Percentiles rank a stretch among this genome's conserved stretches.
These are phyloP conservation scores for Phytopythium litorale DNA, from an alignment of 352 stramenopile genomes.

Conservation along the genomic window DNA sequence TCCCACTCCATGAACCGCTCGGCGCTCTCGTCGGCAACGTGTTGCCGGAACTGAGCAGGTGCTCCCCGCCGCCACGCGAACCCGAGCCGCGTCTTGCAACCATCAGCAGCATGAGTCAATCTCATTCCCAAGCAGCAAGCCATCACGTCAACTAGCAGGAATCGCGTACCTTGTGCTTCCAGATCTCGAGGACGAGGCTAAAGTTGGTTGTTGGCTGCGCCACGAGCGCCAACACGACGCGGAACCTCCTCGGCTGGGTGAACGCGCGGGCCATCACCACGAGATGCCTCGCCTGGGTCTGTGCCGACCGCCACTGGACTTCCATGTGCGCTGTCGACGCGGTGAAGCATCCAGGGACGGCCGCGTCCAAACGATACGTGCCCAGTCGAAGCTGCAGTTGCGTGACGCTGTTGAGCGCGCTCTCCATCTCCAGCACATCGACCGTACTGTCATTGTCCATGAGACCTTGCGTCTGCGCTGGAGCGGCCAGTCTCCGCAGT, in stretches of 20 bases:
- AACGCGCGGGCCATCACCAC: slow-evolving; percentile 37
- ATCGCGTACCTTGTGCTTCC: slow-evolving; percentile 26
- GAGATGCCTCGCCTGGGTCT: slow-evolving; percentile 20
- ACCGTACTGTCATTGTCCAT: background rate
- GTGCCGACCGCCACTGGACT: slow-evolving; percentile 31
- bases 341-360: slow-evolving; percentile 18
- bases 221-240: slow-evolving; percentile 50
- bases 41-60: slow-evolving; percentile 4
- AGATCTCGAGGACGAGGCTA: slow-evolving; percentile 41
- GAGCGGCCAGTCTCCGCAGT: background rate
- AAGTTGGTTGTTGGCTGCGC: slow-evolving; percentile 23
- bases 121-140: background rate
- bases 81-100: slow-evolving; percentile 7
- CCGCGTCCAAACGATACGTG: slow-evolving; percentile 30
- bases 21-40: slow-evolving; percentile 27
- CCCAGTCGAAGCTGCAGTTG: slow-evolving; percentile 44
- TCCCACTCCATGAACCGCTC: slow-evolving; percentile 26
- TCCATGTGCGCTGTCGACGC: slow-evolving; percentile 18
- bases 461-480: background rate
- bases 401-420: slow-evolving; percentile 17
- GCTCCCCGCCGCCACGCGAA: slow-evolving; percentile 15
- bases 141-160: background rate
- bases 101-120: background rate
- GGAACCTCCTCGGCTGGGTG: slow-evolving; percentile 15
- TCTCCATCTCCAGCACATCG: slow-evolving; percentile 11